Conservation (phyloP, 2,329 filamentous ascomycete genomes). For the Shiraia sp. region DNA sequence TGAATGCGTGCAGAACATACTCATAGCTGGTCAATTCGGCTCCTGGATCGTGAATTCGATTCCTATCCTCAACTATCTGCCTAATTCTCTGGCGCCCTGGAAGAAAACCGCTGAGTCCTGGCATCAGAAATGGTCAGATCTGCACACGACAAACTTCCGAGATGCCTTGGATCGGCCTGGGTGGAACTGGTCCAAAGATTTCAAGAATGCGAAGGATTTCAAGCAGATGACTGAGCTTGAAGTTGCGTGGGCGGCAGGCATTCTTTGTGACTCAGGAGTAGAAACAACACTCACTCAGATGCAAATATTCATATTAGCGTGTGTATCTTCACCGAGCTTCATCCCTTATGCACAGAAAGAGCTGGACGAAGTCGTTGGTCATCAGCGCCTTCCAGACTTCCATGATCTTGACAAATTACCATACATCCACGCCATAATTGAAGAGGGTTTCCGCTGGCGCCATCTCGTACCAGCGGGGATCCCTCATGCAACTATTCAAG, state of each 20-base stretch:
- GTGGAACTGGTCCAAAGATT: conserved; percentile 30
- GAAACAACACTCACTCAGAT: conserved; percentile 22
- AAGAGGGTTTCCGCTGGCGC: conserved; percentile 39
- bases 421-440: conserved; percentile 30
- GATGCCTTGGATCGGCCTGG: conserved; percentile 11
- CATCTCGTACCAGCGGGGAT: conserved; percentile 46
- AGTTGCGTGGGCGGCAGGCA: conserved; percentile 20
- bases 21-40: conserved; percentile 33
- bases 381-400: conserved; percentile 18
- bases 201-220: conserved; percentile 15
- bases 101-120: conserved; percentile 21
- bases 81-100: conserved; percentile 39
- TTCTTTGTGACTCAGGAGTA: conserved; percentile 23
- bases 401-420: conserved; percentile 29
- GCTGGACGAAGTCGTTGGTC: conserved; percentile 23
- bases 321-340: conserved; percentile 13
- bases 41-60: conserved; percentile 49
- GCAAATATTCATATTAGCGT: conserved; percentile 21
- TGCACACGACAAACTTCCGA: conserved; percentile 21
- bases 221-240: conserved; percentile 12
- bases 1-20: conserved; percentile 17
- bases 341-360: conserved; percentile 17
- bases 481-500: conserved; percentile 50
- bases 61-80: conserved; percentile 49
- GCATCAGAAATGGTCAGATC: conserved; percentile 12